These are phyloP conservation scores for Aspergillus panamensis DNA, from an alignment of 495 filamentous ascomycete species.

Conservation along the genomic window DNA sequence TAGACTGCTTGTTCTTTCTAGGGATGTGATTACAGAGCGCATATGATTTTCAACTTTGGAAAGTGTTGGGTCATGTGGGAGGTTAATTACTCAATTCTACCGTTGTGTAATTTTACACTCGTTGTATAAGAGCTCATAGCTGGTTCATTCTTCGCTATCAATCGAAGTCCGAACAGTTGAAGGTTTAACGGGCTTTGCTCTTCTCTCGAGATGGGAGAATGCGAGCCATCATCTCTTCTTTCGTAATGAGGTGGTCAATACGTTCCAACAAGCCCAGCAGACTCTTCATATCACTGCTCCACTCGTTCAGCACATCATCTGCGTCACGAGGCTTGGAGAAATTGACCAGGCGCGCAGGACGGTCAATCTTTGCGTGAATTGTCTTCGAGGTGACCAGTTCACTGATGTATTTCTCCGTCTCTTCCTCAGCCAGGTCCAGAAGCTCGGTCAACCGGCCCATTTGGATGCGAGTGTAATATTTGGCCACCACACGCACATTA, in stretches of 20 bases:
- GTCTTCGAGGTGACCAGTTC: slow-evolving; percentile 95
- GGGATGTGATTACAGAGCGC: not conserved
- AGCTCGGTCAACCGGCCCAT: slow-evolving; percentile 85
- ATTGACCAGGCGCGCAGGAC: slow-evolving; percentile 83
- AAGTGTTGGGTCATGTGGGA: not conserved
- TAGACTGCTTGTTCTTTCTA: slow-evolving; percentile 4
- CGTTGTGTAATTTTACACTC: slow-evolving; percentile 38
- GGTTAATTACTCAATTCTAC: slow-evolving; percentile 24
- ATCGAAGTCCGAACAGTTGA: slow-evolving; percentile 4
- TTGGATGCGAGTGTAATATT: slow-evolving; percentile 96
- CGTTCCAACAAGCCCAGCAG: slow-evolving; percentile 86
- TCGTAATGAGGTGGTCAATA: slow-evolving; percentile 97
- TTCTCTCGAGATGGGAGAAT: slow-evolving; percentile 72
- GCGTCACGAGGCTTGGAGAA: slow-evolving; percentile 92
- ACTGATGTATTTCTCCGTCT: slow-evolving; percentile 97
- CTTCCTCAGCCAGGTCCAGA: slow-evolving; percentile 85
- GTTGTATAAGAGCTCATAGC: slow-evolving; percentile 15
- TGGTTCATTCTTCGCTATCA: slow-evolving; percentile 12
- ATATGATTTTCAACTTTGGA: not conserved
- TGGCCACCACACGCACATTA: slow-evolving; percentile 94
- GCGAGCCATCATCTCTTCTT: slow-evolving; percentile 99
- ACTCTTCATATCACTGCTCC: slow-evolving; percentile 98
- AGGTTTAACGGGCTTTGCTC: slow-evolving; percentile 41
- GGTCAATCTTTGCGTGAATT: slow-evolving; percentile 95
- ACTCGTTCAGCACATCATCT: slow-evolving; percentile 97